A percentile compares a stretch with the other conserved stretches of the same genome.
Evolutionary conservation across 2,329 filamentous ascomycete genomes (phyloP).

Genomic region (Claviceps quebecensis): DNA sequence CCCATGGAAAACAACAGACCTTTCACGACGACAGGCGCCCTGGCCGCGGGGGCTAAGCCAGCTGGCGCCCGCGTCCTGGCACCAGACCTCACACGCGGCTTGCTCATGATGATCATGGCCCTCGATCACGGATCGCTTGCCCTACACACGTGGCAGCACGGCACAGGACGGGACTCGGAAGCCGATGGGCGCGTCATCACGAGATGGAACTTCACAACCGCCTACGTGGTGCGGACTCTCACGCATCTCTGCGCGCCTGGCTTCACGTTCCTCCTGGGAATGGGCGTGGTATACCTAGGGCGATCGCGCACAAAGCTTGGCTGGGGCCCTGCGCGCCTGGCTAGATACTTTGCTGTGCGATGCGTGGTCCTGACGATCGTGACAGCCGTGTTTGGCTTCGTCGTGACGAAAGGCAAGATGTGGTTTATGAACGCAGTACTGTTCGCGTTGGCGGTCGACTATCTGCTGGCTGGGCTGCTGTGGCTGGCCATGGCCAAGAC

Average conservation of each 20-base stretch:
- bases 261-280: slow-evolving; percentile 31
- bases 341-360: slow-evolving; percentile 24
- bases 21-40: not conserved
- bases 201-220: slow-evolving; percentile 23
- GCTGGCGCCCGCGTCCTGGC: slow-evolving; percentile 21
- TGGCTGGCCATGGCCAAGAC: slow-evolving; percentile 24
- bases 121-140: slow-evolving; percentile 27
- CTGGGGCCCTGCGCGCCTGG: slow-evolving; percentile 22
- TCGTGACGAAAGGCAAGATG: slow-evolving; percentile 18
- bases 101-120: slow-evolving; percentile 31
- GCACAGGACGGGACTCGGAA: slow-evolving; percentile 23
- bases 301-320: slow-evolving; percentile 25
- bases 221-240: slow-evolving; percentile 25
- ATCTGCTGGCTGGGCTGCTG: slow-evolving; percentile 27
- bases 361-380: slow-evolving; percentile 22
- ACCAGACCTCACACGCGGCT: slow-evolving; percentile 29
- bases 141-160: slow-evolving; percentile 27
- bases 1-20: not conserved
- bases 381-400: slow-evolving; percentile 17
- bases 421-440: slow-evolving; percentile 31
- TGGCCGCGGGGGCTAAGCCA: not conserved
- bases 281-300: slow-evolving; percentile 31
- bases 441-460: slow-evolving; percentile 30
- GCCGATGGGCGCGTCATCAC: slow-evolving; percentile 20
- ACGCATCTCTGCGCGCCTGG: slow-evolving; percentile 32